Evolutionary conservation across 1,284 basidiomycete genomes (phyloP).

Genomic region (Apiotrichum gamsii): DNA sequence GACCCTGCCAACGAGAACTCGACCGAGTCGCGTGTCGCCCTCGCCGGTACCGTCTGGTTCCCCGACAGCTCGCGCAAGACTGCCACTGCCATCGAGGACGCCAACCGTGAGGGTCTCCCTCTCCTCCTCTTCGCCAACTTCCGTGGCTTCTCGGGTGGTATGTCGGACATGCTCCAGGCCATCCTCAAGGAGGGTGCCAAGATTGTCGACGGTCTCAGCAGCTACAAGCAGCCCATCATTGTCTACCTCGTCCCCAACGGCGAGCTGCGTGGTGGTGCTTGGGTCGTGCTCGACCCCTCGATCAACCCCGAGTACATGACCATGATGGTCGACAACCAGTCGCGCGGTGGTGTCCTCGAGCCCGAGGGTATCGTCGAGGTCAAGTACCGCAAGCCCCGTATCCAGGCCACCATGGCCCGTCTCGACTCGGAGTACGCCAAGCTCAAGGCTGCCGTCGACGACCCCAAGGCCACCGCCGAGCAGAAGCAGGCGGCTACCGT

Average conservation of each 20-base stretch:
- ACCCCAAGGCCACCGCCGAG: slow-evolving; percentile 62
- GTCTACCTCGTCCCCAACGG: slow-evolving; percentile 98
- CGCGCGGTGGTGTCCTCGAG: slow-evolving; percentile 94
- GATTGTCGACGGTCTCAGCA: slow-evolving; percentile 95
- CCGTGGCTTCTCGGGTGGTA: slow-evolving; percentile 98
- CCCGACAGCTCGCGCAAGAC: slow-evolving; percentile 99
- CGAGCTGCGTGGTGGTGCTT: slow-evolving; percentile 97
- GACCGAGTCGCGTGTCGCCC: slow-evolving; percentile 96
- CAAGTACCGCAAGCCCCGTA: slow-evolving; percentile 76
- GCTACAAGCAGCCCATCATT: slow-evolving; percentile 97
- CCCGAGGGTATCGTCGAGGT: slow-evolving; percentile 95
- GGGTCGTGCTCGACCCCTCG: slow-evolving; percentile 97
- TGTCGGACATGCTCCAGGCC: slow-evolving; percentile 65
- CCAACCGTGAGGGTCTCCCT: slow-evolving; percentile 93
- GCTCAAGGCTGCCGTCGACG: slow-evolving; percentile 73
- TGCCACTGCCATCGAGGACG: slow-evolving; percentile 97
- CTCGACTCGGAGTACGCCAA: slow-evolving; percentile 78
- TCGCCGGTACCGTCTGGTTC: slow-evolving; percentile 99
- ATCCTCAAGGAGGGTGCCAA: slow-evolving; percentile 90
- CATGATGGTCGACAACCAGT: slow-evolving; percentile 95
- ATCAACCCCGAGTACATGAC: slow-evolving; percentile 98
- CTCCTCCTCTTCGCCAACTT: slow-evolving; percentile 99
- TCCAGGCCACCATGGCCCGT: slow-evolving; percentile 85
- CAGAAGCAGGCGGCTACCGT: slow-evolving; percentile 65
- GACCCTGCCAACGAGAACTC: slow-evolving; percentile 98